Base-by-base conservation (phyloP, 495 filamentous ascomycete genomes). In the Neurospora discreta region DNA sequence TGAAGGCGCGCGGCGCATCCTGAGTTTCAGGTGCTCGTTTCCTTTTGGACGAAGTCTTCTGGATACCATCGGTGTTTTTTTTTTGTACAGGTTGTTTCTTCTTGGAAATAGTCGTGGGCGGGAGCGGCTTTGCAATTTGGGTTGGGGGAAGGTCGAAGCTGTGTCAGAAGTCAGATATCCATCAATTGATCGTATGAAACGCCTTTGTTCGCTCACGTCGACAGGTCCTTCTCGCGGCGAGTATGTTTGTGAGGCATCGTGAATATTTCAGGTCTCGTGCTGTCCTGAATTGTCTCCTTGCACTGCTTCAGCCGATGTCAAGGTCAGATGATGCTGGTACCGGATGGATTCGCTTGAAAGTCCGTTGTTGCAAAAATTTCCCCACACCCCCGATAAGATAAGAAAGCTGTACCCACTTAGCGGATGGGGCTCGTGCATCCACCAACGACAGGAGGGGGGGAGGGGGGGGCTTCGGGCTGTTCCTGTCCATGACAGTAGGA, bases 211-310 rank as follows among this genome's bases (percentile, higher is more conserved):
- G 4, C 79, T 69, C 73, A 82, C 82, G 81, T 82, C 38, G 83
- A 81, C 42, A 78, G 74, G 70, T 83, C 85, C 71, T 87, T 86
- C 72, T 88, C 79, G 77, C 79, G 87, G 77, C 84, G 85, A 68
- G 90, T 93, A 79, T 95, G 92, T 80, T 95, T 95, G 84, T 94
- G 92, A 82, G 92, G 92, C 92, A 95, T 95, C 46, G 72, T 77
- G 72, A 42, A 33, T 52, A 30, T 44, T 7, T 30, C 11, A 26
- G 39, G 69, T 26, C 68, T 70, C 39, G 68, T 70, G 69, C 52
- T 39, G 9, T 68, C 69, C 68, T 71, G 68, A 71, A 71, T 46
- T 71, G 69, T 70, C 41, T 38, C 8, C 68, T 26, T 20, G 68
- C 68, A 16, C 10, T 69, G 68, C 68, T 38, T 41, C 33, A 43